These are phyloP conservation scores for Trichoderma semiorbis DNA, from an alignment of 2,329 filamentous ascomycete species.

Conservation along the genomic window DNA sequence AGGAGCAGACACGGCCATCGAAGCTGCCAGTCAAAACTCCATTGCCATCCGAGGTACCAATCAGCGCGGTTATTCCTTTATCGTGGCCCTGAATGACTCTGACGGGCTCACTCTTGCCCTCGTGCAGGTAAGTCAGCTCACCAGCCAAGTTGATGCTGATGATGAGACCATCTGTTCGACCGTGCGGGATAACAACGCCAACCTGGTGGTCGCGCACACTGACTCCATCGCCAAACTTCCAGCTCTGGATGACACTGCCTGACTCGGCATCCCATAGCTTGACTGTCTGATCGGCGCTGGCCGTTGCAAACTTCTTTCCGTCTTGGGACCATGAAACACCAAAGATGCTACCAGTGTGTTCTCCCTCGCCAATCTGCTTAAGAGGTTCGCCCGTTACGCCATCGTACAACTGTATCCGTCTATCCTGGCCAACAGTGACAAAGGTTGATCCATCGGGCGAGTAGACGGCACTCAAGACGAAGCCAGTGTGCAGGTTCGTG, in stretches of 20 bases:
- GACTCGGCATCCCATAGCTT: conserved; percentile 89
- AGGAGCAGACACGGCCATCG: conserved; percentile 80
- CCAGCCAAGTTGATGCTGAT: conserved; percentile 87
- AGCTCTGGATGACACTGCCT: conserved; percentile 73
- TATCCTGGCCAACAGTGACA: conserved; percentile 89
- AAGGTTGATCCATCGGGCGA: conserved; percentile 80
- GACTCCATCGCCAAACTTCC: conserved; percentile 77
- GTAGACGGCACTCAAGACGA: conserved; percentile 83
- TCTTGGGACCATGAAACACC: conserved; percentile 86
- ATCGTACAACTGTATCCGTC: conserved; percentile 89
- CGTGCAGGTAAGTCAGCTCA: conserved; percentile 82
- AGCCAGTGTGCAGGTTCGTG: conserved; percentile 77
- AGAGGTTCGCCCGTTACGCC: conserved; percentile 89
- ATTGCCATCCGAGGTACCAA: conserved; percentile 44
- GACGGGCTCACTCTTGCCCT: conserved; percentile 65
- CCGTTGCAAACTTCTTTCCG: conserved; percentile 81
- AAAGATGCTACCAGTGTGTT: conserved; percentile 90
- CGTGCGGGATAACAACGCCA: conserved; percentile 84
- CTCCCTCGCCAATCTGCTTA: conserved; percentile 72
- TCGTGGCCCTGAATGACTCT: conserved; percentile 82
- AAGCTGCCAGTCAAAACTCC: conserved; percentile 84
- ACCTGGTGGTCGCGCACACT: conserved; percentile 86
- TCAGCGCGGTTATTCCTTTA: conserved; percentile 80
- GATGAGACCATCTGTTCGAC: conserved; percentile 78
- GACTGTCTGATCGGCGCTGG: conserved; percentile 90